Conservation (phyloP, 2,329 filamentous ascomycete genomes). For the Pseudodiploospora longispora region DNA sequence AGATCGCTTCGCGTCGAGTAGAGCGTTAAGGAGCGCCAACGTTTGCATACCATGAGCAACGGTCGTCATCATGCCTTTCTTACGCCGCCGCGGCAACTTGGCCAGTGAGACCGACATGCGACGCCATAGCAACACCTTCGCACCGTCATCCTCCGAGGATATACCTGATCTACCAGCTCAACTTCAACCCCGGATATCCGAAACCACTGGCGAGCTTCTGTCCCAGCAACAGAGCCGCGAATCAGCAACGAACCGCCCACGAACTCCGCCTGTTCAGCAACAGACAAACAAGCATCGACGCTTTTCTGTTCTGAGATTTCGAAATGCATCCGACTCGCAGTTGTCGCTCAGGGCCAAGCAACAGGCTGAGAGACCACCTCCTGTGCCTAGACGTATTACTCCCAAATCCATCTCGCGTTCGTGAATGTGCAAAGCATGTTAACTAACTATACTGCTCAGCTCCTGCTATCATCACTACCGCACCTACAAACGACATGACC, state of each 20-base stretch:
- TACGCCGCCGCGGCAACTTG: slow-evolving; percentile 53
- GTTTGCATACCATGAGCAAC: slow-evolving; percentile 28
- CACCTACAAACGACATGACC: slow-evolving; percentile 63
- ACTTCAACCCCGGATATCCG: slow-evolving; percentile 4
- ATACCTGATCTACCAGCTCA: slow-evolving; percentile 9
- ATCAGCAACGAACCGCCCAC: slow-evolving; percentile 23
- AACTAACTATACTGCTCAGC: slow-evolving; percentile 33
- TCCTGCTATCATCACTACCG: slow-evolving; percentile 80
- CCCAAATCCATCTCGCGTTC: slow-evolving; percentile 1
- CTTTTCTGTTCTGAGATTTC: slow-evolving; percentile 70
- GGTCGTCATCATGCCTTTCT: slow-evolving; percentile 46
- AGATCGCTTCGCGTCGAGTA: no score
- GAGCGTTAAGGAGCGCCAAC: slow-evolving; percentile 14
- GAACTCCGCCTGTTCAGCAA: slow-evolving; percentile 37
- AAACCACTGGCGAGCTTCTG: slow-evolving; percentile 9
- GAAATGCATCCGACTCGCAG: slow-evolving; percentile 90
- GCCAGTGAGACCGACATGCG: slow-evolving; percentile 53
- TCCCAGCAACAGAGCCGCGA: slow-evolving; percentile 16
- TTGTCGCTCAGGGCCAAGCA: slow-evolving; percentile 68
- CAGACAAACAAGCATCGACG: slow-evolving; percentile 49
- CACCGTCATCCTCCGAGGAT: slow-evolving; percentile 20
- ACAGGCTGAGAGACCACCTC: slow-evolving; percentile 50
- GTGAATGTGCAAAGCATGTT: slow-evolving; percentile 12
- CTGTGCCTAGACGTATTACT: slow-evolving; percentile 45
- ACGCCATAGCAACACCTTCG: slow-evolving; percentile 36